phyloP scores from a whole-genome alignment of 2,329 filamentous ascomycete species.

The Ceratocystiopsis brevicomis region DNA sequence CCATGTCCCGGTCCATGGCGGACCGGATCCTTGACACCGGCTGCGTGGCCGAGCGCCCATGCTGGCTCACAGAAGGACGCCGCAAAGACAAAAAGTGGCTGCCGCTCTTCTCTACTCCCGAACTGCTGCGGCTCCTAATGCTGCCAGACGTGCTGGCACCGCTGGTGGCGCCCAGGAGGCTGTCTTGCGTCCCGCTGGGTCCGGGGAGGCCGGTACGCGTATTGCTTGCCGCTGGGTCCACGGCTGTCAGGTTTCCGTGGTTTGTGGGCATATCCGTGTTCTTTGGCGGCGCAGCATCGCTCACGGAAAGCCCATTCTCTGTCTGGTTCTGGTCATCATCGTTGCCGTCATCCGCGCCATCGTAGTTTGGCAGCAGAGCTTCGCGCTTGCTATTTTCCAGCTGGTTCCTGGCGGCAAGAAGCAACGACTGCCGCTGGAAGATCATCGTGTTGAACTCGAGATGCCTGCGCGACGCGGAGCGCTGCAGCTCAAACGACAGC shows the following conservation, averaged over 20 bases:
- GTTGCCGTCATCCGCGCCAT: too few species aligned
- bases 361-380: too few species aligned
- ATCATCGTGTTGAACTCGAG: slow-evolving; percentile 7
- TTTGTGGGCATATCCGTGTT: too few species aligned
- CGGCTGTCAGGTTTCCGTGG: too few species aligned
- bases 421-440: slow-evolving; percentile 8
- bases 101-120: neutral
- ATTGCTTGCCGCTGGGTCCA: too few species aligned
- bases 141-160: neutral
- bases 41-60: slow-evolving; percentile 1
- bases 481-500: slow-evolving; percentile 7
- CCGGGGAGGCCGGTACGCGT: too few species aligned
- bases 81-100: neutral
- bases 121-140: neutral
- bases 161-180: neutral
- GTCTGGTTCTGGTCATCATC: too few species aligned
- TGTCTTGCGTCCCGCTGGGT: slow-evolving; percentile 1
- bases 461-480: slow-evolving; percentile 6
- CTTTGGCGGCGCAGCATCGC: too few species aligned
- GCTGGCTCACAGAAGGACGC: slow-evolving; percentile 1
- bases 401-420: slow-evolving; percentile 7
- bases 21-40: neutral
- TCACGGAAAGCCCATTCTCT: too few species aligned
- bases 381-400: neutral
- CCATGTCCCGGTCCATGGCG: neutral